These are phyloP conservation scores for Xerophyta viscosa DNA, from an alignment of 106 monocot species.

Conservation along the genomic window DNA sequence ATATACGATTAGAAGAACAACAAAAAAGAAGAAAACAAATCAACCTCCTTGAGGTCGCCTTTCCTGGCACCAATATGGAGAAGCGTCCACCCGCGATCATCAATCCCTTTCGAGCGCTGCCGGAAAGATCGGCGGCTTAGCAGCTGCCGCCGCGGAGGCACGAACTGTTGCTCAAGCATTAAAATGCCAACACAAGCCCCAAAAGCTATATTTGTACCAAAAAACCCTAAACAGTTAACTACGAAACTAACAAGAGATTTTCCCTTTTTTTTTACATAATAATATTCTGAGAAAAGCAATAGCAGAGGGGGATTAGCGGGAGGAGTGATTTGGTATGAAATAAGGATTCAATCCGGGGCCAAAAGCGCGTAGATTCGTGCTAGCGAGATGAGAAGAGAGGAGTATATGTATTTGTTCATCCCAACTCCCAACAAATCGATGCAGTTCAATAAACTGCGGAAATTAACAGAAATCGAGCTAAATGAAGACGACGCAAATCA, in stretches of 20 bases:
- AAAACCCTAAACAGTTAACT: neutral
- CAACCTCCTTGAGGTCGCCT: slow-evolving; percentile 68
- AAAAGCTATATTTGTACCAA: too few species aligned
- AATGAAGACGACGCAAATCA: too few species aligned
- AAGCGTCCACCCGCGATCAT: slow-evolving; percentile 64
- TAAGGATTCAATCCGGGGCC: slow-evolving; percentile 82
- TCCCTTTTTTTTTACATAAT: too few species aligned
- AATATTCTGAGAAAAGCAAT: too few species aligned
- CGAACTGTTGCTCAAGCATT: slow-evolving; percentile 24
- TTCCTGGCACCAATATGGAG: slow-evolving; percentile 57
- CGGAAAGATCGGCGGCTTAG: slow-evolving; percentile 24
- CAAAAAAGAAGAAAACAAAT: too few species aligned
- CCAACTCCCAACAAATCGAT: too few species aligned
- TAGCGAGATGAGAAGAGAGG: slow-evolving; percentile 2
- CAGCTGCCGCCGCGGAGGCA: slow-evolving; percentile 8
- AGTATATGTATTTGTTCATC: too few species aligned
- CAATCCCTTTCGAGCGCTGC: slow-evolving; percentile 25
- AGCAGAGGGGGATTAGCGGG: slow-evolving; percentile 31
- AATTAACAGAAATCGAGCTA: too few species aligned
- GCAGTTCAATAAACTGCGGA: too few species aligned
- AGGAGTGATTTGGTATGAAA: slow-evolving; percentile 57
- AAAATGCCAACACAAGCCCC: neutral
- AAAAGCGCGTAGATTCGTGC: slow-evolving; percentile 48
- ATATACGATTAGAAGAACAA: too few species aligned
- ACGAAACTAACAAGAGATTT: neutral